Conservation (phyloP, 2,329 filamentous ascomycete genomes). For the Calonectria montana region DNA sequence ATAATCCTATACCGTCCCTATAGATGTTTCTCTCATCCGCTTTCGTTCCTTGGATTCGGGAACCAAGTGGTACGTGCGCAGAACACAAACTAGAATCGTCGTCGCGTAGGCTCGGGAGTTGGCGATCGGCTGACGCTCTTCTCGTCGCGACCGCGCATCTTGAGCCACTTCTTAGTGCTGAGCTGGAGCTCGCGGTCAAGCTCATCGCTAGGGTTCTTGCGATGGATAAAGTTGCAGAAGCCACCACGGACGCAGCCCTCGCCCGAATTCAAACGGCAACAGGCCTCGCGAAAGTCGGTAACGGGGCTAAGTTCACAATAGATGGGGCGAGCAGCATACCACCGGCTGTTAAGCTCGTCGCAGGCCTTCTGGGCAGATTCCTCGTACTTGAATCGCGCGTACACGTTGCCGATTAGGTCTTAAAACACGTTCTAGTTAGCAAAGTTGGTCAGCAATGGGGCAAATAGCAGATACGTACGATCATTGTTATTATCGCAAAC, state of each 20-base stretch:
- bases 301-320: conserved; percentile 98
- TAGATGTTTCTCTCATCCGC: conserved; percentile 25
- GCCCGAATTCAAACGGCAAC: conserved; percentile 92
- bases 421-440: conserved; percentile 37
- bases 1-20: conserved; percentile 29
- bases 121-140: conserved; percentile 85
- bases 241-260: conserved; percentile 96
- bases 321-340: conserved; percentile 97
- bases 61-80: conserved; percentile 5
- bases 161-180: conserved; percentile 96
- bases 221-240: conserved; percentile 99
- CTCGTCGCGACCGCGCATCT: conserved; percentile 83
- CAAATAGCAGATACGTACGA: conserved; percentile 66
- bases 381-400: conserved; percentile 99
- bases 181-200: conserved; percentile 89
- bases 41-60: conserved; percentile 4
- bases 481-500: conserved; percentile 99
- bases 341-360: conserved; percentile 92
- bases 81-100: conserved; percentile 66
- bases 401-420: conserved; percentile 98
- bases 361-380: conserved; percentile 93
- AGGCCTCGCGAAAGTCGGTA: conserved; percentile 97
- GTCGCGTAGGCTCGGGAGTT: conserved; percentile 84
- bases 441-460: not conserved
- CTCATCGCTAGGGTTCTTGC: conserved; percentile 92